Conservation (phyloP, 2,329 filamentous ascomycete genomes). For the Kalaharituber pfeilii region DNA sequence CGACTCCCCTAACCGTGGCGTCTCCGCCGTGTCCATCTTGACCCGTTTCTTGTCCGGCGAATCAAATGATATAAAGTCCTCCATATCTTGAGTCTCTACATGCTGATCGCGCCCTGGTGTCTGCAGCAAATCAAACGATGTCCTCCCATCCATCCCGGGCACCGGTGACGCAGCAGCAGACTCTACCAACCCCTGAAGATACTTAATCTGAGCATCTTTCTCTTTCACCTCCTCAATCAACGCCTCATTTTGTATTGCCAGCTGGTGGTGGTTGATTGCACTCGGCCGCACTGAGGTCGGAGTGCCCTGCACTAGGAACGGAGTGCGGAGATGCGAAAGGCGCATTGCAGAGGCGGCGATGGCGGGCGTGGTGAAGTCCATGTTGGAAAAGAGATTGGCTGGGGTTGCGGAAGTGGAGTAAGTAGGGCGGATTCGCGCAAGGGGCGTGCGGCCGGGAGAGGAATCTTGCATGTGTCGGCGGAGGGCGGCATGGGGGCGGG, state of each 20-base stretch:
- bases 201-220: conserved; percentile 14
- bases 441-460: conserved; percentile 1
- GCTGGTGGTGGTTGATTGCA: conserved; percentile 8
- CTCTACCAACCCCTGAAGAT: conserved; percentile 14
- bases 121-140: conserved; percentile 15
- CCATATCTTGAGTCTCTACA: conserved; percentile 9
- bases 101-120: too few species aligned
- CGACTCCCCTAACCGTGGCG: neutral
- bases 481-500: neutral
- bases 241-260: conserved; percentile 11
- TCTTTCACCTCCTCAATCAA: conserved; percentile 13
- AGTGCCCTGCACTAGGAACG: conserved; percentile 12
- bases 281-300: conserved; percentile 13
- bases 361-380: conserved; percentile 5
- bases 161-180: neutral
- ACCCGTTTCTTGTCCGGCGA: neutral
- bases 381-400: neutral
- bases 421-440: neutral
- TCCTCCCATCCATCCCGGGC: conserved; percentile 6
- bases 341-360: conserved; percentile 8
- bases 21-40: neutral
- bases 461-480: neutral
- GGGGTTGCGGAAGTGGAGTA: neutral
- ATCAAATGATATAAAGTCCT: conserved; percentile 2
- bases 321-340: neutral